phyloP scores from a whole-genome alignment of 306 rosid species.

The Datisca glomerata region DNA sequence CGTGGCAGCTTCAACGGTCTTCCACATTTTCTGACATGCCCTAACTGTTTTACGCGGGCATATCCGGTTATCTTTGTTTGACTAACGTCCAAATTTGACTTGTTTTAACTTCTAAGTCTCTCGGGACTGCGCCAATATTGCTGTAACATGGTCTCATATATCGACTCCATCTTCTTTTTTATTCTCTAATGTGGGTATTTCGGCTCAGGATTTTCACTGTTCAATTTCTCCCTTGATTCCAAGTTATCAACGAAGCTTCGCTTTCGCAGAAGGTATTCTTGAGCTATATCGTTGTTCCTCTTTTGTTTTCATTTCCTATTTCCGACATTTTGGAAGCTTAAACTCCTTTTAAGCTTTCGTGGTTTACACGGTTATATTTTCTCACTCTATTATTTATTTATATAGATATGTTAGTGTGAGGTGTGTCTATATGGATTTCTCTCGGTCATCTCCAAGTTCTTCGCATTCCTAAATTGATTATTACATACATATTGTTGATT shows the following conservation, averaged over 20 bases:
- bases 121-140: conserved; percentile 1
- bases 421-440: background rate
- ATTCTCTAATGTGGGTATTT: conserved; percentile 6
- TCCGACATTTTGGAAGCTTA: background rate
- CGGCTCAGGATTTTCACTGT: conserved; percentile 8
- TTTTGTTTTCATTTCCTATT: background rate
- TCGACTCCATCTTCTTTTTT: too few species aligned
- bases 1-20: too few species aligned
- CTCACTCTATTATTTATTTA: background rate
- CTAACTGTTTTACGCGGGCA: too few species aligned
- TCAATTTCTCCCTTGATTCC: conserved; percentile 8
- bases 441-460: background rate
- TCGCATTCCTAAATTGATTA: conserved; percentile 2
- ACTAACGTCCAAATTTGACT: too few species aligned
- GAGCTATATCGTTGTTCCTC: background rate
- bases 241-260: conserved; percentile 23
- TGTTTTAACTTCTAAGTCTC: too few species aligned
- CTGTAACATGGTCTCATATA: too few species aligned
- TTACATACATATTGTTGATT: conserved; percentile 15
- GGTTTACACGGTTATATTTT: background rate
- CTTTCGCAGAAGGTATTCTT: conserved; percentile 25
- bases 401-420: background rate
- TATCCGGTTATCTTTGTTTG: too few species aligned
- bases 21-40: too few species aligned
- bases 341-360: conserved; percentile 12